phyloP scores from a whole-genome alignment of 2,329 filamentous ascomycete species.

The Fusarium verrucosum region DNA sequence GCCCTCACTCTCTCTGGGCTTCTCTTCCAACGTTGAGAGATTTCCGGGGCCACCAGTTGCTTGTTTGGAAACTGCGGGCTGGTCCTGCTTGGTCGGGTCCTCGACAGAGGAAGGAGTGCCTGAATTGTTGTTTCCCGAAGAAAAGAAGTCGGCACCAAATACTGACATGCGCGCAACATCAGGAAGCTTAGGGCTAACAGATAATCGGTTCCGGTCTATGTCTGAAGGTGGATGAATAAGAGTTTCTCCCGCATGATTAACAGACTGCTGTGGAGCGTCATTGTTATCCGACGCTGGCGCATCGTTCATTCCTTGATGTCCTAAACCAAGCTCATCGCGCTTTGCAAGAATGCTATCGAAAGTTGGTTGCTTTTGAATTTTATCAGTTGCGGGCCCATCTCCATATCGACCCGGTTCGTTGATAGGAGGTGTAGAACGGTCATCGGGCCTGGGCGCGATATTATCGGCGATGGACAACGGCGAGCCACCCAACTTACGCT shows the following conservation, averaged over 20 bases:
- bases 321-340: slow-evolving; percentile 19
- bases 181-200: slow-evolving; percentile 66
- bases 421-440: slow-evolving; percentile 44
- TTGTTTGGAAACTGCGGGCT: slow-evolving; percentile 1
- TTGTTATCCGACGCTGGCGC: not conserved
- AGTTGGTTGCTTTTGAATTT: slow-evolving; percentile 31
- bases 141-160: slow-evolving; percentile 68
- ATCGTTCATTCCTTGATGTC: not conserved
- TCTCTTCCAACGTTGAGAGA: slow-evolving; percentile 12
- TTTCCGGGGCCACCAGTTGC: slow-evolving; percentile 1
- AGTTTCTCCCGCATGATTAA: slow-evolving; percentile 9
- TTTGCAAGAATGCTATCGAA: slow-evolving; percentile 37
- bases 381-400: slow-evolving; percentile 6
- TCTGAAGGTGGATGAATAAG: slow-evolving; percentile 23
- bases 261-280: slow-evolving; percentile 2
- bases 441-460: slow-evolving; percentile 49
- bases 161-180: slow-evolving; percentile 66
- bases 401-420: slow-evolving; percentile 13
- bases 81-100: slow-evolving; percentile 28
- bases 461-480: slow-evolving; percentile 66
- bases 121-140: slow-evolving; percentile 43
- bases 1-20: slow-evolving; percentile 1
- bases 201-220: slow-evolving; percentile 49
- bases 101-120: slow-evolving; percentile 5
- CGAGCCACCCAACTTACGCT: slow-evolving; percentile 66